phyloP scores from a whole-genome alignment of 192 early-diverging fungal genomes.

The Backusella tarrabulga region DNA sequence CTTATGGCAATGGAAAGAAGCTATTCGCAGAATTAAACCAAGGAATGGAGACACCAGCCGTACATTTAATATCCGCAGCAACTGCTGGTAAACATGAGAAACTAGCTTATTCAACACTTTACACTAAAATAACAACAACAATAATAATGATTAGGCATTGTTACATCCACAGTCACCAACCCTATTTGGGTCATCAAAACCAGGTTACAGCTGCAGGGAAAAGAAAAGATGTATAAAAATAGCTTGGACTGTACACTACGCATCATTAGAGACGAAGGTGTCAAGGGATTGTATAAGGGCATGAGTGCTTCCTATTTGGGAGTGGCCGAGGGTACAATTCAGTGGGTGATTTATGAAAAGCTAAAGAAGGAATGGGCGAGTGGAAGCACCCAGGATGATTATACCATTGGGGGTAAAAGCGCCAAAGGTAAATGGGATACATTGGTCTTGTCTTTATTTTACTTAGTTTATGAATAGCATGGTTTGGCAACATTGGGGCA shows the following conservation, averaged over 20 bases:
- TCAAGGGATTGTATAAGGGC: conserved; percentile 85
- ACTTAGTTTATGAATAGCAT: conserved; percentile 38
- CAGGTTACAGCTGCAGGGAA: conserved; percentile 83
- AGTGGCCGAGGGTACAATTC: conserved; percentile 85
- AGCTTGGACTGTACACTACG: conserved; percentile 71
- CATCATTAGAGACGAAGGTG: conserved; percentile 79
- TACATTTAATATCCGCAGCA: conserved; percentile 71
- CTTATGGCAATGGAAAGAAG: conserved; percentile 89
- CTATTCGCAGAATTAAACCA: conserved; percentile 71
- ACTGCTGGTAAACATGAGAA: conserved; percentile 21
- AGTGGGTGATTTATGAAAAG: conserved; percentile 96
- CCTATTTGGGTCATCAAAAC: conserved; percentile 99
- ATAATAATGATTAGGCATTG: conserved; percentile 54
- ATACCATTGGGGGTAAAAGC: conserved; percentile 19
- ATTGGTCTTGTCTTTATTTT: background rate
- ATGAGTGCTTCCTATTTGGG: conserved; percentile 89
- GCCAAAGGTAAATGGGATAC: conserved; percentile 17
- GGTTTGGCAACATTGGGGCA: conserved; percentile 80
- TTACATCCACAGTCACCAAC: conserved; percentile 83
- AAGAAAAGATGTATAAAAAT: conserved; percentile 60
- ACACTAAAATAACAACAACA: conserved; percentile 54
- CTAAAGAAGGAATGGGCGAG: conserved; percentile 60
- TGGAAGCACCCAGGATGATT: background rate
- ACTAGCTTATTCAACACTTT: background rate
- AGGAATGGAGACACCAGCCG: conserved; percentile 71